These are phyloP conservation scores for Termitomyces sp. DNA, from an alignment of 768 basidiomycete genomes.

Conservation along the genomic window DNA sequence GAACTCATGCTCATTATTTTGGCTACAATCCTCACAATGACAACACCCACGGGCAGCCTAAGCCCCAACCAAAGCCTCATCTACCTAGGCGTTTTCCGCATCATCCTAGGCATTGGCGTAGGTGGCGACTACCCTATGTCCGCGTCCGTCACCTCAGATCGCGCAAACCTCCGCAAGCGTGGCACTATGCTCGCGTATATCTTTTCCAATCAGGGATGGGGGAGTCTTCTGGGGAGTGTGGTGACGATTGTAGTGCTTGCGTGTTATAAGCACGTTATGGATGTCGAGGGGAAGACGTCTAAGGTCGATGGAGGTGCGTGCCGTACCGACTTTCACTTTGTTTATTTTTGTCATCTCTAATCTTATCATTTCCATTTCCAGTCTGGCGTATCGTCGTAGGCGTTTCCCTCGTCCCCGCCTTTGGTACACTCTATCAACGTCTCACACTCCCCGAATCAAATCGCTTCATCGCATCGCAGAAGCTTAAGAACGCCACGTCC, in stretches of 20 bases:
- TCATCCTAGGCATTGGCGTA: conserved; percentile 71
- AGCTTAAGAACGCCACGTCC: conserved; percentile 17
- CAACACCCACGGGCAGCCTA: conserved; percentile 57
- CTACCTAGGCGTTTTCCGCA: conserved; percentile 62
- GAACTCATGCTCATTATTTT: conserved; percentile 78
- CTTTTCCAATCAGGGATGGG: conserved; percentile 78
- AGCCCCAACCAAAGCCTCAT: conserved; percentile 48
- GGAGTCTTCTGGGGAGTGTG: conserved; percentile 57
- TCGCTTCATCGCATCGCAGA: conserved; percentile 42
- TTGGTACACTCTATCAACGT: conserved; percentile 70
- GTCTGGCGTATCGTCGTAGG: conserved; percentile 74
- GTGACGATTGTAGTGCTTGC: conserved; percentile 59
- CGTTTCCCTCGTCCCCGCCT: conserved; percentile 70
- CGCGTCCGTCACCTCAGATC: conserved; percentile 62
- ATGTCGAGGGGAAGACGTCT: conserved; percentile 46
- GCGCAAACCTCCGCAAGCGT: conserved; percentile 56
- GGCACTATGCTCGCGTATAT: conserved; percentile 75
- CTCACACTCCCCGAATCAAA: conserved; percentile 67
- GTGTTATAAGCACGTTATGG: conserved; percentile 59
- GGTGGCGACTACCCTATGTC: conserved; percentile 82
- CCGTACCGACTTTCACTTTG: neutral
- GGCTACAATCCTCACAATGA: conserved; percentile 65
- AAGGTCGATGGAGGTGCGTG: conserved; percentile 65
- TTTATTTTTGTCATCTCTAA: neutral
- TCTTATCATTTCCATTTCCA: conserved; percentile 11